Evolutionary conservation across 371 early-diverging fungal species (phyloP), one percentile per base, ranked within the genome.

Genomic region (Funneliformis caledonium): DNA sequence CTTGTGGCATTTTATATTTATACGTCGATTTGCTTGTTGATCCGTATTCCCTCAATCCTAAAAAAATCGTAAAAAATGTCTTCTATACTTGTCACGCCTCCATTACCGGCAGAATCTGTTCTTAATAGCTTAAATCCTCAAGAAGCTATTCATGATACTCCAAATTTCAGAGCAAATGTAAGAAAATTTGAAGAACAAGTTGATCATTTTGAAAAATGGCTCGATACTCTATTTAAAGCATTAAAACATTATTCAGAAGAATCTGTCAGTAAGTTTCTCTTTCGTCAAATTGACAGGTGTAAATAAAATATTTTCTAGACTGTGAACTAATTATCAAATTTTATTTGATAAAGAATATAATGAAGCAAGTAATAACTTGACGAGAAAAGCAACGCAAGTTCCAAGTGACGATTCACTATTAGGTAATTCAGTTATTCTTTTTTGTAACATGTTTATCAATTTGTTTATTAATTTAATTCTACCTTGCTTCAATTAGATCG

Each of bases 171-270:
- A 12, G 76, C 61, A 14, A 75, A 60, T 60, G 60, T 75, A 60
- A 31, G 59, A 45, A 56, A 42, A 22, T 75, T 75, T 26, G 76
- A 75, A n/a, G 76, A 75, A 45, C 76, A 75, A 26, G 33, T 60
- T 19, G 76, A 75, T 61, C 62, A 75, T 60, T 75, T 75, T 45
- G 76, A 75, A 61, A 75, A 75, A 75, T 75, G 76, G 76, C 45
- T 75, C 12, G 76, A 75, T 19, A 19, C 31, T 4, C 37, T 60
- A 33, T 75, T 14, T 16, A 75, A 75, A 75, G 43, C 76, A 37
- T 42, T 75, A 75, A 59, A 60, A 61, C 9, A 8, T 2, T 75
- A 60, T 42, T 43, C 60, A n/a, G 76, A 75, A 22, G 76, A 75
- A 43, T n/a, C 45, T 56, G 61, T 42, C 33, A 75, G 76, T 75